These are phyloP conservation scores for Didymella pomorum DNA, from an alignment of 2,329 filamentous ascomycete species.

Conservation along the genomic window DNA sequence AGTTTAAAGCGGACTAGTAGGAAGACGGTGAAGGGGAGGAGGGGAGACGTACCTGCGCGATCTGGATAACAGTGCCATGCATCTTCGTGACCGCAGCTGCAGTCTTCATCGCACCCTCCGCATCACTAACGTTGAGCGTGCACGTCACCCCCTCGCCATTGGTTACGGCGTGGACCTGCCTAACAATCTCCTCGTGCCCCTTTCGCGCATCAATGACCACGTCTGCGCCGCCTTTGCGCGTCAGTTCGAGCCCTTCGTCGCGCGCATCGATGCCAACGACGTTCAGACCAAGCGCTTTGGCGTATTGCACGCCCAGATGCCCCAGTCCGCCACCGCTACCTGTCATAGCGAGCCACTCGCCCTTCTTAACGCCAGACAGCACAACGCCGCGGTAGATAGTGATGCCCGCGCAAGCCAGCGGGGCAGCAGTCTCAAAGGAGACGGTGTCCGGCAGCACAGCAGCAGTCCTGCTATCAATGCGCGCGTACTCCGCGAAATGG, in stretches of 20 bases:
- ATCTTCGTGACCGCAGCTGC: slow-evolving; percentile 65
- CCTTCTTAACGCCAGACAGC: slow-evolving; percentile 73
- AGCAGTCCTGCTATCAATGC: slow-evolving; percentile 27
- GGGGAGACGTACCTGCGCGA: slow-evolving; percentile 57
- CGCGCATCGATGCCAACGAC: slow-evolving; percentile 83
- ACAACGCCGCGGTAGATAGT: slow-evolving; percentile 80
- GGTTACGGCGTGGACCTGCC: slow-evolving; percentile 58
- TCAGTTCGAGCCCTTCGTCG: slow-evolving; percentile 66
- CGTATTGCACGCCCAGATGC: slow-evolving; percentile 80
- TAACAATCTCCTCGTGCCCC: slow-evolving; percentile 58
- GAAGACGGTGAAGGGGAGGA: too few species aligned
- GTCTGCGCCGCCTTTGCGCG: slow-evolving; percentile 59
- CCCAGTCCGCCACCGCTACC: slow-evolving; percentile 84
- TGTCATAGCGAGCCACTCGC: slow-evolving; percentile 79
- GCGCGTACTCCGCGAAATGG: slow-evolving; percentile 56
- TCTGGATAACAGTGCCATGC: slow-evolving; percentile 66
- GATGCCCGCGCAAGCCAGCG: slow-evolving; percentile 50
- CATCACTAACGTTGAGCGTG: slow-evolving; percentile 64
- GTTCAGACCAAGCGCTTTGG: slow-evolving; percentile 82
- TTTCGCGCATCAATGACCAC: slow-evolving; percentile 61
- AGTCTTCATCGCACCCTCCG: slow-evolving; percentile 58
- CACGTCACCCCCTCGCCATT: slow-evolving; percentile 60
- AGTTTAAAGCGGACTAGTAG: too few species aligned
- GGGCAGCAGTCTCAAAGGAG: slow-evolving; percentile 34
- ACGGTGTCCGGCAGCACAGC: slow-evolving; percentile 32